Evolutionary conservation across 2,329 filamentous ascomycete species (phyloP), one percentile per base, ranked within the genome.

Genomic region (Penicillium sp.): DNA sequence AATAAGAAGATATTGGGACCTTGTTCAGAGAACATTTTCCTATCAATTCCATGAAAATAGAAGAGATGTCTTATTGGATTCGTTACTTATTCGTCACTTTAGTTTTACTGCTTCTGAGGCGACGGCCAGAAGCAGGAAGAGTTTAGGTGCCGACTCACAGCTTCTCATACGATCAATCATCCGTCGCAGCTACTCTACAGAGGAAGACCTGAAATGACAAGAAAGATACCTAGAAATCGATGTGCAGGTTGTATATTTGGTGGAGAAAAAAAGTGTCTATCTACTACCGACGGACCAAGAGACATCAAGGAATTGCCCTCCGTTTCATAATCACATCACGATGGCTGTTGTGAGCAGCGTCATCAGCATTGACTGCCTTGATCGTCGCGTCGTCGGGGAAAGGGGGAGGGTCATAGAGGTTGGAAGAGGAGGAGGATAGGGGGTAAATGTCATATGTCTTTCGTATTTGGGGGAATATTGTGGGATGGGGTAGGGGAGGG

Each of bases 201-300:
- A 13, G 14, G 30, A 51, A 19, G 8, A 35, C 48, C 48, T 28
- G 13, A 16, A 5, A 22, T 3, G 14, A 35, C 19, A 22, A 4
- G 16, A 19, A 4, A 22, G 6, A 4, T 2, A n/a, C 16, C 19
- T 25, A 16, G 3, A 40, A 22, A 3, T 40, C 25, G 62, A 66
- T 66, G 64, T 69, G 68, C 65, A 70, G 63, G 61, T 66, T 70
- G 65, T 75, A 73, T 73, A 73, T 75, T 74, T 63, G 65, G 65
- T 65, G 70, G 64, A 61, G 65, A 68, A 57, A 68, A 59, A 49
- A 40, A 53, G 28, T 65, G 65, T 75, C 72, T 75, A 76, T 76
- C 73, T 76, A 75, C 73, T 72, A 68, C 67, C 68, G 65, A 66
- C 58, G 59, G 57, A 59, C 62, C 60, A 57, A 65, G 64, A 65